Base-by-base conservation (phyloP, 192 early-diverging fungal species). In the Spizellomyces sp. region DNA sequence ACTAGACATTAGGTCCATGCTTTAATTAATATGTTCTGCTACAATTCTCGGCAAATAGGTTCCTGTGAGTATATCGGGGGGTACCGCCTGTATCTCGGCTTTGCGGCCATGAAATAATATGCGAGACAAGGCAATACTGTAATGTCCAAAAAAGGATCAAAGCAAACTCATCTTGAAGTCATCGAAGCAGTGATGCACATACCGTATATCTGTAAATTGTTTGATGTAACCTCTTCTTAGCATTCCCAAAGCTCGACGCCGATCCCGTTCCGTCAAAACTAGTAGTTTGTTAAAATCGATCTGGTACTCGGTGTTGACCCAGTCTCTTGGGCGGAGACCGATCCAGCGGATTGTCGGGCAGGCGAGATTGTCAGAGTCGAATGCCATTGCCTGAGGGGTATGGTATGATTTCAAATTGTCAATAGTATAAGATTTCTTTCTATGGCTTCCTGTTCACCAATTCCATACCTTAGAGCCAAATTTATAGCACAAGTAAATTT, bases 401-500 rank as follows among this genome's bases (percentile, higher is more conserved):
- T 47, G 27, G 58, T 41, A 42, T 52, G 62, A 43, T 19, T 21
- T 27, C 12, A 21, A 44, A 9, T 10, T 19, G 14, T 1, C 19
- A 10, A 36, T 42, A 19, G 75, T 65, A 6, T 17, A 42, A 43
- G 54, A 74, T 17, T 21, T 14, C 36, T 15, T 9, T 45, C 8
- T 59, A 79, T 70, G 54, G 50, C 22, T n/a, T n/a, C 27, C 27
- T 36, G 27, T 36, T n/a, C 27, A 36, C 27, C 27, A 36, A 36
- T 36, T 36, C 27, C 27, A 36, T 36, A 36, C 27, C 27, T 36
- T 36, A 14, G 79, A 79, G n/a, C 79, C 79, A 46, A 48, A 55
- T 56, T 73, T 69, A 64, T 80, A 80, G 46, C 71, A 75, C 9
- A 77, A 54, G 41, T 67, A 60, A 15, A 80, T 80, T 6, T 74